Base-by-base conservation (phyloP, 192 early-diverging fungal species). In the Podila epigama region DNA sequence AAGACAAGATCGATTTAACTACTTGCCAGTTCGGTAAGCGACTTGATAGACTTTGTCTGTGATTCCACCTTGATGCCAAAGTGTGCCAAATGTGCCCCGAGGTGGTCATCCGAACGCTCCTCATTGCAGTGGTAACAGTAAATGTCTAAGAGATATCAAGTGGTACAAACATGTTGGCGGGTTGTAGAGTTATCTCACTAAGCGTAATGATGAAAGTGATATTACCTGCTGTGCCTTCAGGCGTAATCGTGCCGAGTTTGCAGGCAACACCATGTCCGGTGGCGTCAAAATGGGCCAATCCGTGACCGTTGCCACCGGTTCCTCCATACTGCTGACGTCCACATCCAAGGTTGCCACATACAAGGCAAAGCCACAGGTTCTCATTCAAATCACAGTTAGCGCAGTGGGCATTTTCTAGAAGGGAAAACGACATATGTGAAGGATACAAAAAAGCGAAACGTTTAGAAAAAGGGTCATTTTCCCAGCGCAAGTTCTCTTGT, bases 211-310 rank as follows among this genome's bases (percentile, higher is more conserved):
- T 48, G 15, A 22, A 20, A 22, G 44, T 9, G 35, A 35, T 57
- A 79, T 65, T 84, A 96, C 83, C 94, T 37, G 95, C 97, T 3
- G 91, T 92, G 61, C 97, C 97, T 78, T 99, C 96, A 44, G 96
- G 95, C 7, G 97, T 97, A 53, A 99, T 98, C 4, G 97, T 97
- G 10, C 97, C 97, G 9, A 98, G 86, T 68, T 99, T 99, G 44
- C 92, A 89, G 20, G 92, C 85, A 2, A 98, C 91, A 10, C 86
- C 84, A 77, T 99, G 97, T 0, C 87, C 86, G 0, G 94, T 94
- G 20, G 82, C 72, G 41, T 94, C 88, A 73, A 84, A 96, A 82
- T 99, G 97, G 0, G 70, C 84, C 27, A 97, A 77, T 0, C 90
- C 97, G 68, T 99, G 97, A 59, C 94, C 91, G 79, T 98, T 99